These are phyloP conservation scores for Vaccinium myrtillus DNA, from an alignment of 148 eudicot genomes.

Conservation along the genomic window DNA sequence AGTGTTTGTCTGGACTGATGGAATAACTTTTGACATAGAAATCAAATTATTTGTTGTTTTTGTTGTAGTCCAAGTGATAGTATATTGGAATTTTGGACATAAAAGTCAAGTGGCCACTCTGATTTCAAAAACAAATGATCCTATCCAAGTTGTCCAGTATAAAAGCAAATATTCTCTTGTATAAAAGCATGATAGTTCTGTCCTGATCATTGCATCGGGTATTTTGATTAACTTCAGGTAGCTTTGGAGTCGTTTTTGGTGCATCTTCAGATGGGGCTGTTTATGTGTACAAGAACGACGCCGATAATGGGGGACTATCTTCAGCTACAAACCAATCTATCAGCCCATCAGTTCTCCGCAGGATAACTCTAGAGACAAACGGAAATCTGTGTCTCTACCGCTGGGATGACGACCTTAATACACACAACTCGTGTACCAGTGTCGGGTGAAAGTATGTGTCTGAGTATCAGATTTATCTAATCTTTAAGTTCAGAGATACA, in stretches of 20 bases:
- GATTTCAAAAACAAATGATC: neutral
- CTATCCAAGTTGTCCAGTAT: neutral
- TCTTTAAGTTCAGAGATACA: no score
- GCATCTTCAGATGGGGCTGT: conserved; percentile 72
- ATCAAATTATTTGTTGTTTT: neutral
- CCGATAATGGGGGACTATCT: conserved; percentile 25
- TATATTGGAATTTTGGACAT: neutral
- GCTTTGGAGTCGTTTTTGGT: conserved; percentile 77
- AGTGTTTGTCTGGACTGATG: neutral
- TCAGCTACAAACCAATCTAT: conserved; percentile 34
- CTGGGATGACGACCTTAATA: conserved; percentile 75
- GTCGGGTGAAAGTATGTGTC: no score
- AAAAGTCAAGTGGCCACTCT: neutral
- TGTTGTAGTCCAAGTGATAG: neutral
- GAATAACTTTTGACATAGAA: neutral
- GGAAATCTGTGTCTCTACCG: conserved; percentile 72
- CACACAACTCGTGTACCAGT: no score
- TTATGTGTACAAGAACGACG: neutral
- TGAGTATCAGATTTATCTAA: no score
- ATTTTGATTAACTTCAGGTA: conserved; percentile 23
- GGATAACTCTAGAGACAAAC: conserved; percentile 59
- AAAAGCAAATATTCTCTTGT: neutral
- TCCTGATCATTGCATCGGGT: neutral
- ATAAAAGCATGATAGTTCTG: neutral
- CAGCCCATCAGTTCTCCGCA: conserved; percentile 30